Base-by-base conservation (phyloP, 352 stramenopile species). In the Phytophthora sp. region DNA sequence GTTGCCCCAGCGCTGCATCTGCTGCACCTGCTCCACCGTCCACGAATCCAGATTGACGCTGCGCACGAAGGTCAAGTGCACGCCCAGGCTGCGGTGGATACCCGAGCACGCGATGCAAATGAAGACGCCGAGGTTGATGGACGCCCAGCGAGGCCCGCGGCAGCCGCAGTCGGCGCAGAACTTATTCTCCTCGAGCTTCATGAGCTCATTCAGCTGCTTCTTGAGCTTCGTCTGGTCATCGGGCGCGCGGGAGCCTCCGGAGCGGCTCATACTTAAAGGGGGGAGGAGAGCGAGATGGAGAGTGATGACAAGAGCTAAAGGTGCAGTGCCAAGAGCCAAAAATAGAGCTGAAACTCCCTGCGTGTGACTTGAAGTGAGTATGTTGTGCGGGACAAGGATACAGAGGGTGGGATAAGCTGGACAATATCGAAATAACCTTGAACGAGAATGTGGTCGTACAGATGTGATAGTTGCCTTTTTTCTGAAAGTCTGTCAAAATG, bases 81-180 rank as follows among this genome's bases (percentile, higher is more conserved):
- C 90, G 55, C 95, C 95, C 50, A 98, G 78, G 44, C 86, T 95
- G 57, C 95, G 89, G 69, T 98, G 95, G 69, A 98, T 96, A 27
- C 93, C 94, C 15, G 91, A 95, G 76, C 95, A 98, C 46, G 90
- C 82, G 66, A 98, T 97, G 79, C 95, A 98, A 63, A 98, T 94
- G 74, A 98, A 98, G 20, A 98, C 91, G 27, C 95, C 95, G 16
- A 98, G 73, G 76, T 97, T 98, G 63, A 98, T 96, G 26, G 87
- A 96, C 29, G 92, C 93, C 95, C 95, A 98, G 50, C 90, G 91
- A 26, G 94, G 94, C 0, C 85, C 89, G 57, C 88, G 88, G 27
- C 82, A 89, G 69, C 86, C 79, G 67, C 90, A 97, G 73, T 97
- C 90, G 65, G 89, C 89, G 66, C 90, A 97, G 54, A 95, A 94